Base-by-base conservation (phyloP, 352 stramenopile species). In the Phytophthora aleatoria region DNA sequence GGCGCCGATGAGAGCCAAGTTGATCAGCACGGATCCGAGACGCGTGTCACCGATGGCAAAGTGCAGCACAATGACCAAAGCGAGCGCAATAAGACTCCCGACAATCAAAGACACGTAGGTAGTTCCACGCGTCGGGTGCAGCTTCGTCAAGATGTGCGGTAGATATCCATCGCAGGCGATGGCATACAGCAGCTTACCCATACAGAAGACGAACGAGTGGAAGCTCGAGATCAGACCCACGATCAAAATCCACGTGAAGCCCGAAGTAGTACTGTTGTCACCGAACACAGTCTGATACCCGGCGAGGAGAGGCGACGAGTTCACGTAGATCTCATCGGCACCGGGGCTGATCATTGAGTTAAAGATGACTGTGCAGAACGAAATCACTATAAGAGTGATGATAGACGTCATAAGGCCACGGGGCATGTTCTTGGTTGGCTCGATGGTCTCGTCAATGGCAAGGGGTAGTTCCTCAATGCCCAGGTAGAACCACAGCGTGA, bases 151-250 rank as follows among this genome's bases (percentile, higher is more conserved):
- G 9, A 82, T 50, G 10, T 67, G 50, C 7, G 79, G 79, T 24
- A 89, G 67, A 60, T 74, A 89, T 15, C 79, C 79, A 42, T 89
- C 79, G 43, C 77, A 78, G 9, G 79, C 79, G 45, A 89, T 89
- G 28, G 79, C 79, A 56, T 71, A 84, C 11, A 89, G 65, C 50
- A 89, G 52, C 33, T 81, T 80, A 27, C 79, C 76, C 79, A 89
- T 89, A 64, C 79, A 89, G 58, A 82, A 89, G 26, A 89, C 81
- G 71, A 89, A 89, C 66, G 79, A 89, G 71, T 89, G 79, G 64
- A 89, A 89, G 50, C 70, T 83, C 45, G 72, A 83, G 47, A 89
- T 76, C 5, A 89, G 55, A 4, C 79, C 79, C 0, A 89, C 71
- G 12, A 89, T 78, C 11, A 87, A 50, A 27, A 89, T 73, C 79